Evolutionary conservation across 139 green algal genomes (phyloP).

Genomic region (Volvox africanus): DNA sequence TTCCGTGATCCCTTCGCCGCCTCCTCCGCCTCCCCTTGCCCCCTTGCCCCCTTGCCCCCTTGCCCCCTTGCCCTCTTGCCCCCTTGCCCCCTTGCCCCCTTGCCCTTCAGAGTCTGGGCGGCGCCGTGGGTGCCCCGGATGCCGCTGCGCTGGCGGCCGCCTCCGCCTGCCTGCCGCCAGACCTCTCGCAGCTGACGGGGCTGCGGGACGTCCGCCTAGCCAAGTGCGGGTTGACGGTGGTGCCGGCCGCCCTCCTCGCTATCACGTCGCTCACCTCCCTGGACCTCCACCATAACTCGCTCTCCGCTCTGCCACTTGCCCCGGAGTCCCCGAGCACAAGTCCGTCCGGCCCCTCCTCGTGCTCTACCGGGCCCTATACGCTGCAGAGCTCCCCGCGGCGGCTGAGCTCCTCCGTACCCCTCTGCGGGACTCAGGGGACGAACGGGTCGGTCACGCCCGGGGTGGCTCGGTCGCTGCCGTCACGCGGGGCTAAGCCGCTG

Average conservation of each 20-base stretch:
- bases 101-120: neutral
- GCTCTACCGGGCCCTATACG: too few relatives aligned
- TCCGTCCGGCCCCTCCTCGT: too few relatives aligned
- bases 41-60: too few relatives aligned
- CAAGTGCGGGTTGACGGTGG: slow-evolving; percentile 18
- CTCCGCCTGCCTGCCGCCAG: neutral
- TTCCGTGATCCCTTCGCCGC: too few relatives aligned
- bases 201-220: slow-evolving; percentile 22
- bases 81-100: neutral
- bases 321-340: neutral
- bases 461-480: too few relatives aligned
- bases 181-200: neutral
- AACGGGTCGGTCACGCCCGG: too few relatives aligned
- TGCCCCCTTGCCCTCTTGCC: too few relatives aligned
- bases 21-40: too few relatives aligned
- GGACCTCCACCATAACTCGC: slow-evolving; percentile 32
- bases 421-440: too few relatives aligned
- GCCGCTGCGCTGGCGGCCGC: neutral
- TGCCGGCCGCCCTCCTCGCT: neutral
- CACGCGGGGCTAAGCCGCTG: too few relatives aligned
- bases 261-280: slow-evolving; percentile 1
- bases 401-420: too few relatives aligned
- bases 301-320: slow-evolving; percentile 7
- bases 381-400: too few relatives aligned
- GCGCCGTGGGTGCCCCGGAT: neutral